Evolutionary conservation across 768 basidiomycete genomes (phyloP).

Genomic region (Mycena leptocephala): DNA sequence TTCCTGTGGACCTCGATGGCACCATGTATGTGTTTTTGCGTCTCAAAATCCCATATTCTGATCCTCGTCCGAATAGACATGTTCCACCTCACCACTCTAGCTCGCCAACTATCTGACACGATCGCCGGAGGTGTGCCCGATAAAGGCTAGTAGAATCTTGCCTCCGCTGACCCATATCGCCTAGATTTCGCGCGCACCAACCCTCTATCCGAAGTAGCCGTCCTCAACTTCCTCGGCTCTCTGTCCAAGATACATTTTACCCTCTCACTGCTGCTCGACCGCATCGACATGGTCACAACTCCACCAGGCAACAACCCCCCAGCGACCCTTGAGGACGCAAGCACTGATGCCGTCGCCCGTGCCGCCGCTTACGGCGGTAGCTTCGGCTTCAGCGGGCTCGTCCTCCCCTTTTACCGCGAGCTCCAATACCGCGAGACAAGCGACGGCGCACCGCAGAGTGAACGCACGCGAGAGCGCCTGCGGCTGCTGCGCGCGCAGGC

Average conservation of each 20-base stretch:
- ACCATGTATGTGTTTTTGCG: neutral
- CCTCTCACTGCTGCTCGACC: neutral
- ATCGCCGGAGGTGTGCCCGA: slow-evolving; percentile 9
- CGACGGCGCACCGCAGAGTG: too few species aligned
- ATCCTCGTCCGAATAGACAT: neutral
- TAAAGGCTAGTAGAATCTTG: too few species aligned
- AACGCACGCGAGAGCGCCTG: neutral
- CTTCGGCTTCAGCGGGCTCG: slow-evolving; percentile 1
- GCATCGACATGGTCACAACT: neutral
- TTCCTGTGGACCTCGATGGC: neutral
- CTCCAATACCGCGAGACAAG: neutral
- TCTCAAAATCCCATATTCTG: neutral
- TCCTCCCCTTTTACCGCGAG: slow-evolving; percentile 11
- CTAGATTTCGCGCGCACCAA: neutral
- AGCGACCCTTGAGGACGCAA: too few species aligned
- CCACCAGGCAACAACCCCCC: neutral
- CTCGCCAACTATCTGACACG: slow-evolving; percentile 1
- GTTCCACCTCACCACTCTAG: slow-evolving; percentile 6
- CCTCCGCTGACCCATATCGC: neutral
- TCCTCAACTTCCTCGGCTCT: neutral
- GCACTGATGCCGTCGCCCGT: neutral
- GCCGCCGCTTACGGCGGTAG: neutral
- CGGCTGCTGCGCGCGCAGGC: neutral
- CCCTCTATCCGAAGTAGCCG: neutral
- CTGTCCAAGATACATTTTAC: neutral